phyloP scores from a whole-genome alignment of 257 asterid genomes.

The Solanum bulbocastanum region DNA sequence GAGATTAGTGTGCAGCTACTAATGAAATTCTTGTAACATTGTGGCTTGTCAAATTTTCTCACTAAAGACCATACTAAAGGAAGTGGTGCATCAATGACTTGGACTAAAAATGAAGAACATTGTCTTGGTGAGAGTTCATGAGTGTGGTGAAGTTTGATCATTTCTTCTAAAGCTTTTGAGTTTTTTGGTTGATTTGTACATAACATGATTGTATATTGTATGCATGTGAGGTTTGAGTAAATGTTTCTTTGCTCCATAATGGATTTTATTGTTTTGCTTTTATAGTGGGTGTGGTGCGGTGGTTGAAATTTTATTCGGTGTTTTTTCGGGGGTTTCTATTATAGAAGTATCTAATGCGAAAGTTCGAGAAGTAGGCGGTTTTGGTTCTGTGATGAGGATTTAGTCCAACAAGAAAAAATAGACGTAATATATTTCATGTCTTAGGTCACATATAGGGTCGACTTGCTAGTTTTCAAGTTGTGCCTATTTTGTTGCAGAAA shows the following conservation, averaged over 20 bases:
- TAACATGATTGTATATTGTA: neutral
- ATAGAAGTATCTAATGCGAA: neutral
- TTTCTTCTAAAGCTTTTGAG: neutral
- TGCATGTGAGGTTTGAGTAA: neutral
- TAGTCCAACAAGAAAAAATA: neutral
- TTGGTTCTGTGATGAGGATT: neutral
- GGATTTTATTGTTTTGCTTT: neutral
- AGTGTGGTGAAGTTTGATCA: conserved; percentile 13
- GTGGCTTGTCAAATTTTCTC: conserved; percentile 28
- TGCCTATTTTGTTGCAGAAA: neutral
- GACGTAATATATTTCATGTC: neutral
- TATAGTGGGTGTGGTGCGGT: neutral
- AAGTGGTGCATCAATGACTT: conserved; percentile 34
- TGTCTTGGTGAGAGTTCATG: conserved; percentile 15
- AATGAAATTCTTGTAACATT: conserved; percentile 35
- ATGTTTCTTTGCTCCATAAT: neutral
- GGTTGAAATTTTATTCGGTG: neutral
- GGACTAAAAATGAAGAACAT: conserved; percentile 28
- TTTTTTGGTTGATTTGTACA: neutral
- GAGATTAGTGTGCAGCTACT: conserved; percentile 17
- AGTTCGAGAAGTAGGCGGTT: neutral
- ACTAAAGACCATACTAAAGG: conserved; percentile 41
- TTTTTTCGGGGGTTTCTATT: neutral
- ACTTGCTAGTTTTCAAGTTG: neutral
- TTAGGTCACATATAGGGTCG: neutral